A percentile compares a stretch with the other conserved stretches of the same genome.
Conservation (phyloP, 805 yeast species). For the Metschnikowia noctiluminum region DNA sequence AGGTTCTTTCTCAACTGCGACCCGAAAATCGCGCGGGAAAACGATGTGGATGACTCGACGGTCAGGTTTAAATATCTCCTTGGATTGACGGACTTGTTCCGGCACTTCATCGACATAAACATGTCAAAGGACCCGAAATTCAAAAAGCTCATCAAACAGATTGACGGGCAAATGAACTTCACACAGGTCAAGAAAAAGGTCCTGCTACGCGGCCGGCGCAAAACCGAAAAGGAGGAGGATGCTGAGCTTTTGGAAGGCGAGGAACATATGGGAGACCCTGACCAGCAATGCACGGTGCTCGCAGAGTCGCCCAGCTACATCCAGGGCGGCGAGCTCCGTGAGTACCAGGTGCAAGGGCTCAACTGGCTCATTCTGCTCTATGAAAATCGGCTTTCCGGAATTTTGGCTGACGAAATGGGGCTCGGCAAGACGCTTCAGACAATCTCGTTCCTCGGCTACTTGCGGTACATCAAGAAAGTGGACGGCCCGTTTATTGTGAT, state of each 20-base stretch:
- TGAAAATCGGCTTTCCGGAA: slow-evolving; percentile 87
- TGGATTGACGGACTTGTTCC: slow-evolving; percentile 79
- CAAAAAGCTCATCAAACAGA: slow-evolving; percentile 53
- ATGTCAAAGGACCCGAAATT: slow-evolving; percentile 76
- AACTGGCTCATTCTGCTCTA: slow-evolving; percentile 91
- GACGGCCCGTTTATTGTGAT: slow-evolving; percentile 90
- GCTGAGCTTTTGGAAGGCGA: slow-evolving; percentile 86
- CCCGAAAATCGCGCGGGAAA: slow-evolving; percentile 53
- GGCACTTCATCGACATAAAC: slow-evolving; percentile 80
- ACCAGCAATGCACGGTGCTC: slow-evolving; percentile 56
- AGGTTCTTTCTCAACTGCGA: slow-evolving; percentile 32
- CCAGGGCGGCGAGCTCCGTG: slow-evolving; percentile 70
- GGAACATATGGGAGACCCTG: slow-evolving; percentile 54
- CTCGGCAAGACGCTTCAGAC: slow-evolving; percentile 95
- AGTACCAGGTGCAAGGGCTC: slow-evolving; percentile 91
- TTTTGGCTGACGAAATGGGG: slow-evolving; percentile 98
- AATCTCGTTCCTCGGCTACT: slow-evolving; percentile 83
- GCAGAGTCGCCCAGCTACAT: slow-evolving; percentile 83
- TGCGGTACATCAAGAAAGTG: slow-evolving; percentile 71
- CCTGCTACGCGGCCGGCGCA: slow-evolving; percentile 57
- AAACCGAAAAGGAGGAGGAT: slow-evolving; percentile 94
- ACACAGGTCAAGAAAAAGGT: slow-evolving; percentile 24
- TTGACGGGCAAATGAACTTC: slow-evolving; percentile 49
- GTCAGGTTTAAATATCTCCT: slow-evolving; percentile 76
- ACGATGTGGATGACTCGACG: slow-evolving; percentile 60